phyloP scores from a whole-genome alignment of 2,329 filamentous ascomycete genomes.

The Cercospora janseana region DNA sequence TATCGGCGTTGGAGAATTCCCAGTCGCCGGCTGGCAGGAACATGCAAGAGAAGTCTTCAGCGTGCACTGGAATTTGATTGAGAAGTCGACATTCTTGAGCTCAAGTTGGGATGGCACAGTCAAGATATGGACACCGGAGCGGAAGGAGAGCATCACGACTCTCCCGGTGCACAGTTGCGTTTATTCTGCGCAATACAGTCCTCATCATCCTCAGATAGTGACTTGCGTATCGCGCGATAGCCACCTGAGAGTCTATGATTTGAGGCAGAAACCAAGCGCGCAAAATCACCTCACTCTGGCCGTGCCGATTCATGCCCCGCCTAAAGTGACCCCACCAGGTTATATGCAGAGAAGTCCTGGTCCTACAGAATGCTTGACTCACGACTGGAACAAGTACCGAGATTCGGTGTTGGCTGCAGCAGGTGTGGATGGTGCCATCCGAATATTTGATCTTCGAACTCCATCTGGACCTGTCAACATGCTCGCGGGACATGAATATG shows the following conservation, averaged over 20 bases:
- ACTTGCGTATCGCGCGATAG: slow-evolving; percentile 88
- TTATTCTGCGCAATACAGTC: slow-evolving; percentile 88
- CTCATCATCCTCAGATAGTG: slow-evolving; percentile 79
- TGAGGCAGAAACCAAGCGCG: slow-evolving; percentile 79
- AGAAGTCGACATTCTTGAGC: slow-evolving; percentile 86
- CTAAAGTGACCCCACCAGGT: slow-evolving; percentile 51
- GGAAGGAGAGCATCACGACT: slow-evolving; percentile 66
- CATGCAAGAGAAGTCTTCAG: slow-evolving; percentile 92
- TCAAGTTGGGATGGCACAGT: slow-evolving; percentile 95
- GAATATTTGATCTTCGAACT: slow-evolving; percentile 85
- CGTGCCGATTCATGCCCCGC: slow-evolving; percentile 76
- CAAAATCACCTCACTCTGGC: slow-evolving; percentile 82
- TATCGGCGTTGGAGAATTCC: slow-evolving; percentile 74
- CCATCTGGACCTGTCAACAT: slow-evolving; percentile 71
- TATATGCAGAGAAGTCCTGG: slow-evolving; percentile 45
- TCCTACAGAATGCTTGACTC: slow-evolving; percentile 84
- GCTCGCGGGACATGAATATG: slow-evolving; percentile 85
- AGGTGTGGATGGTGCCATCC: slow-evolving; percentile 81
- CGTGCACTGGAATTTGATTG: slow-evolving; percentile 86
- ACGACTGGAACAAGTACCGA: slow-evolving; percentile 99
- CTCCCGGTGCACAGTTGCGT: slow-evolving; percentile 91
- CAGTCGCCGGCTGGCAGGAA: slow-evolving; percentile 87
- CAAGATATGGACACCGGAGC: slow-evolving; percentile 87
- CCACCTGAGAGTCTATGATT: slow-evolving; percentile 84
- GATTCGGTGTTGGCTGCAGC: slow-evolving; percentile 80